Evolutionary conservation across 257 asterid genomes (phyloP).

Genomic region (Solanum verrucosum): DNA sequence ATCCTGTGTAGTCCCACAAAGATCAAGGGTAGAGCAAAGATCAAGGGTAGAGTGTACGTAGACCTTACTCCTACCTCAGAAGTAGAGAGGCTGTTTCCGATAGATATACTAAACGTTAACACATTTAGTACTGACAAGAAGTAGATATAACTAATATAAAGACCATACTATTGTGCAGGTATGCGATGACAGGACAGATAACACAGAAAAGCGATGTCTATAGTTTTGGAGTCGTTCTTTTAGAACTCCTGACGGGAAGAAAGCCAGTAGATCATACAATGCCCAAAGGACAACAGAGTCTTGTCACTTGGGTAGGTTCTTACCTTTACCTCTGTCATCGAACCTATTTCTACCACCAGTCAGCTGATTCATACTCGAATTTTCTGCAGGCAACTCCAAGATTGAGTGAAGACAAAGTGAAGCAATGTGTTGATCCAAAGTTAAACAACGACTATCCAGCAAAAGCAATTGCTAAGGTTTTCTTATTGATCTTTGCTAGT

Average conservation of each 20-base stretch:
- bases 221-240: constrained; percentile 78
- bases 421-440: background rate
- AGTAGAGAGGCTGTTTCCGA: background rate
- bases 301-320: constrained; percentile 67
- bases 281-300: constrained; percentile 94
- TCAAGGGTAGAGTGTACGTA: background rate
- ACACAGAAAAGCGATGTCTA: constrained; percentile 84
- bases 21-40: background rate
- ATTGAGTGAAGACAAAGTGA: background rate
- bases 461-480: background rate
- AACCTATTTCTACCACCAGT: background rate
- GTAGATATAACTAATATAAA: background rate
- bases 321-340: background rate
- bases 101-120: background rate
- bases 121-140: too few relatives aligned
- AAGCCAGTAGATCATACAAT: constrained; percentile 90
- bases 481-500: background rate
- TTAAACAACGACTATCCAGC: background rate
- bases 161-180: constrained; percentile 17
- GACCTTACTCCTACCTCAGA: background rate
- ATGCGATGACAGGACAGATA: constrained; percentile 92
- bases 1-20: background rate
- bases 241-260: constrained; percentile 75
- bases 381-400: constrained; percentile 1
- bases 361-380: background rate